phyloP scores from a whole-genome alignment of 768 basidiomycete species.

The Saitozyma podzolica region DNA sequence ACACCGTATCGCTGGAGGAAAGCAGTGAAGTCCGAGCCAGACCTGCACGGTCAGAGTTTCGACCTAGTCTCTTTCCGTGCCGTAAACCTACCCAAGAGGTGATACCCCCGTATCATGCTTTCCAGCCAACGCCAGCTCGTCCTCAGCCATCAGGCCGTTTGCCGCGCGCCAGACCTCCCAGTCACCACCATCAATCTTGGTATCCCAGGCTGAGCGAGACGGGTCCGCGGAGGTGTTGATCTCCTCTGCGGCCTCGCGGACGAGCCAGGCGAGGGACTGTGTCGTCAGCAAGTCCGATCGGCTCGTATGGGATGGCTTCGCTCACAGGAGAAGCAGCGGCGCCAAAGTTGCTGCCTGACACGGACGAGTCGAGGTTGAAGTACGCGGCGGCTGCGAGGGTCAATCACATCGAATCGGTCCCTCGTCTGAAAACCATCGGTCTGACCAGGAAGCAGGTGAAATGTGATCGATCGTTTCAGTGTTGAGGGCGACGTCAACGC shows the following conservation, averaged over 20 bases:
- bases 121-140: slow-evolving; percentile 24
- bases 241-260: slow-evolving; percentile 67
- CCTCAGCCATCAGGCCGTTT: slow-evolving; percentile 16
- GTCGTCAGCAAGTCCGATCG: not conserved
- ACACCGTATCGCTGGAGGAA: slow-evolving; percentile 81
- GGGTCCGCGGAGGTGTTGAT: slow-evolving; percentile 70
- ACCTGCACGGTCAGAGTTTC: slow-evolving; percentile 47
- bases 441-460: not conserved
- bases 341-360: slow-evolving; percentile 64
- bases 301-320: not conserved
- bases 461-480: not conserved
- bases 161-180: slow-evolving; percentile 51
- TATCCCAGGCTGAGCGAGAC: slow-evolving; percentile 76
- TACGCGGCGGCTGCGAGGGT: slow-evolving; percentile 67
- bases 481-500: not conserved
- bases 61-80: too few species aligned
- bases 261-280: slow-evolving; percentile 70
- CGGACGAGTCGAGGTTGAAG: slow-evolving; percentile 75
- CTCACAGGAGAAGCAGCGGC: slow-evolving; percentile 64
- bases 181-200: slow-evolving; percentile 63
- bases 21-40: slow-evolving; percentile 87
- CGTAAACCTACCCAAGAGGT: too few species aligned
- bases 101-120: slow-evolving; percentile 32
- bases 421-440: not conserved
- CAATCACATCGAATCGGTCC: too few species aligned